Percentiles rank a stretch among this genome's conserved stretches.
phyloP scores from a whole-genome alignment of 2,329 filamentous ascomycete genomes.

The Fusarium nodosum region DNA sequence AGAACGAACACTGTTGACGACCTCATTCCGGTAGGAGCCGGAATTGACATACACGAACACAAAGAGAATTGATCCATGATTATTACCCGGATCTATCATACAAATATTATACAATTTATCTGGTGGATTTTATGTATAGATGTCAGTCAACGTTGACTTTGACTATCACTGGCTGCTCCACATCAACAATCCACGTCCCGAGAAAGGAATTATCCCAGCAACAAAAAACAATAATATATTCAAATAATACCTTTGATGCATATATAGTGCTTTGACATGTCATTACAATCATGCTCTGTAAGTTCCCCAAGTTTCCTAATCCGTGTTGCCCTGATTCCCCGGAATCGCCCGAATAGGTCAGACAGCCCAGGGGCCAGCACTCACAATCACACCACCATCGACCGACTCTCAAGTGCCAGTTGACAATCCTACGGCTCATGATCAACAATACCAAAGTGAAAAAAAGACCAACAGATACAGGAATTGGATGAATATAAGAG shows the following conservation, averaged over 20 bases:
- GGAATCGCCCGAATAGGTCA: slow-evolving; percentile 46
- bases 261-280: not conserved
- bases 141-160: not conserved
- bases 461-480: not conserved
- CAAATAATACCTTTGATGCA: not conserved
- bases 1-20: slow-evolving; percentile 29
- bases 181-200: slow-evolving; percentile 11
- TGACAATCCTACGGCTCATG: slow-evolving; percentile 33
- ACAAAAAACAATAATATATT: slow-evolving; percentile 1
- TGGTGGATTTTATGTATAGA: not conserved
- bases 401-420: slow-evolving; percentile 36
- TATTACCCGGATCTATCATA: not conserved
- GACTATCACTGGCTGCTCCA: slow-evolving; percentile 1
- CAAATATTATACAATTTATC: not conserved
- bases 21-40: slow-evolving; percentile 34
- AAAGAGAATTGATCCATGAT: not conserved
- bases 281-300: not conserved
- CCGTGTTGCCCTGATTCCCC: slow-evolving; percentile 26
- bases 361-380: slow-evolving; percentile 36
- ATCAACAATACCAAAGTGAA: slow-evolving; percentile 1
- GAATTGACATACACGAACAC: slow-evolving; percentile 5
- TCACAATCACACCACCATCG: slow-evolving; percentile 45
- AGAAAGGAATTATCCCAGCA: slow-evolving; percentile 5
- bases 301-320: slow-evolving; percentile 26
- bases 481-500: slow-evolving; percentile 32